Evolutionary conservation across 1,139 yeast species (phyloP).

Genomic region (Saccharomyces hybrid): DNA sequence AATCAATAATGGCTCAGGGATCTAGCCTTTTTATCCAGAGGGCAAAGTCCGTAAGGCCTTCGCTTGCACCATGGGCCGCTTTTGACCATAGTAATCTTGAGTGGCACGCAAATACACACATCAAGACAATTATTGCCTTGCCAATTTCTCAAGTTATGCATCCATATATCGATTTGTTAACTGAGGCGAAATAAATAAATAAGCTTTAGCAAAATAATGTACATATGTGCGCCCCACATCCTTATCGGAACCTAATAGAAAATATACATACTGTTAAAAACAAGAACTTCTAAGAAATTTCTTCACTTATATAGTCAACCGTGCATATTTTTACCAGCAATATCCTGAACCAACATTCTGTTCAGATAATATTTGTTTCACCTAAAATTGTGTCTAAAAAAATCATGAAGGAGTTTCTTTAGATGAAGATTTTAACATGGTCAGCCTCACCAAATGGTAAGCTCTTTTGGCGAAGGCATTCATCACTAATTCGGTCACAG

Average conservation of each 20-base stretch:
- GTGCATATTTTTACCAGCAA: neutral
- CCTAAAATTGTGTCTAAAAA: neutral
- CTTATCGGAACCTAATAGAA: neutral
- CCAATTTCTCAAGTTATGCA: neutral
- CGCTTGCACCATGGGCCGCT: neutral
- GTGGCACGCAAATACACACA: neutral
- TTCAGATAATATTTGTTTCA: too few species aligned
- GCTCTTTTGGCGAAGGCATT: constrained; percentile 75
- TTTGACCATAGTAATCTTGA: neutral
- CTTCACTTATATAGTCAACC: neutral
- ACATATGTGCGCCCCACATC: neutral
- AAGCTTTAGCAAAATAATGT: neutral
- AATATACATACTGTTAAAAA: neutral
- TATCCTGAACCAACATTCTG: too few species aligned
- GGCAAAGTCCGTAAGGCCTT: neutral
- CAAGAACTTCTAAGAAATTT: too few species aligned
- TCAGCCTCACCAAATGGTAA: constrained; percentile 20
- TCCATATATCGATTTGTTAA: neutral
- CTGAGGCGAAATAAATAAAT: neutral
- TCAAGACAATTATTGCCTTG: neutral
- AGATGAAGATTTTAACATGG: neutral
- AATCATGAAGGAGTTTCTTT: neutral
- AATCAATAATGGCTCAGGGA: neutral
- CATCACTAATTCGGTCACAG: constrained; percentile 67
- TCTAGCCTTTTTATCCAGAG: neutral